Evolutionary conservation across 306 rosid species (phyloP).

Genomic region (Citrullus colocynthis): DNA sequence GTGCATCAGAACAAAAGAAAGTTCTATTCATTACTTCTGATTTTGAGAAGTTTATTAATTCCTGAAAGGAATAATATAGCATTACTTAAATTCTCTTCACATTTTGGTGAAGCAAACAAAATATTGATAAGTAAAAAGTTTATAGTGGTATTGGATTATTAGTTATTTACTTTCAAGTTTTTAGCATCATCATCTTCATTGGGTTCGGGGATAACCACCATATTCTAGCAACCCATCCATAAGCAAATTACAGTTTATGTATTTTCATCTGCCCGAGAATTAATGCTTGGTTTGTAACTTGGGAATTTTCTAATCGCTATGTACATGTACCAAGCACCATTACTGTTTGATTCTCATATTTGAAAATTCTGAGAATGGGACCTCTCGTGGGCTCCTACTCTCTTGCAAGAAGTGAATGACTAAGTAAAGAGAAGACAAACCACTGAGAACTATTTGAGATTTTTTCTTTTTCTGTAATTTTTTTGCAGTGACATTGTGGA

Average conservation of each 20-base stretch:
- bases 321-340: background rate
- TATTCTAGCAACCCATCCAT: background rate
- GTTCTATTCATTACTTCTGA: background rate
- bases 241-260: background rate
- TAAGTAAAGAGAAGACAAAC: background rate
- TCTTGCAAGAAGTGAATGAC: background rate
- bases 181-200: background rate
- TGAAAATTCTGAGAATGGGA: background rate
- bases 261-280: background rate
- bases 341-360: background rate
- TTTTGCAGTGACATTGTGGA: slow-evolving; percentile 59
- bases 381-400: background rate
- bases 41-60: background rate
- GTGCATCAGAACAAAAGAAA: background rate
- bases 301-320: background rate
- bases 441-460: background rate
- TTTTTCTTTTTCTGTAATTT: background rate
- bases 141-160: background rate
- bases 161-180: background rate
- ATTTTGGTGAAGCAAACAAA: background rate
- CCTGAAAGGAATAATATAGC: background rate
- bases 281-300: background rate
- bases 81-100: background rate
- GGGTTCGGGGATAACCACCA: background rate
- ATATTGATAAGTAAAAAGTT: background rate